Conservation (phyloP, 2,329 filamentous ascomycete genomes). For the Aspergillus phoenicis region DNA sequence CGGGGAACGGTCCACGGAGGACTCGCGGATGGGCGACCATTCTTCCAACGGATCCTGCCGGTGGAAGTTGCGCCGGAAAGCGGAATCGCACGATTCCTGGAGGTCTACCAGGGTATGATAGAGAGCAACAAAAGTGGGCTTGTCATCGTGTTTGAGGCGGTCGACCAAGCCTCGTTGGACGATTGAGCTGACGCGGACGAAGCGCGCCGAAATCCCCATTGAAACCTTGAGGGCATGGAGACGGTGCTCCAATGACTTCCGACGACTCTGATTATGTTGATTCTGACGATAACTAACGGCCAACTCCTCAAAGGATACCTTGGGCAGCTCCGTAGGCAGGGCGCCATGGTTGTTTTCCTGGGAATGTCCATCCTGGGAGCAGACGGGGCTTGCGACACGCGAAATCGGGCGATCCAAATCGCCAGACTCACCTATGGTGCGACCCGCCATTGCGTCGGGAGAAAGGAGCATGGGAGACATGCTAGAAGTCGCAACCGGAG, state of each 20-base stretch:
- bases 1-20: slow-evolving; percentile 33
- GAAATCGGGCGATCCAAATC: slow-evolving; percentile 34
- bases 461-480: slow-evolving; percentile 27
- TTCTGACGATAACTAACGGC: slow-evolving; percentile 46
- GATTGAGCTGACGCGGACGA: slow-evolving; percentile 45
- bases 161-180: slow-evolving; percentile 50
- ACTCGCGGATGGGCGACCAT: slow-evolving; percentile 41
- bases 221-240: slow-evolving; percentile 46
- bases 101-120: slow-evolving; percentile 49
- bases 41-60: slow-evolving; percentile 40
- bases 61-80: slow-evolving; percentile 35
- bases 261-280: slow-evolving; percentile 45
- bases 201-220: slow-evolving; percentile 46
- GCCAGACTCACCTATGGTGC: slow-evolving; percentile 39
- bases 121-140: slow-evolving; percentile 46
- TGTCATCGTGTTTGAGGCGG: slow-evolving; percentile 49
- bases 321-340: slow-evolving; percentile 26
- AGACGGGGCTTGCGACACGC: slow-evolving; percentile 25
- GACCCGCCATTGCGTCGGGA: slow-evolving; percentile 23
- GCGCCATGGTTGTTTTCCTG: slow-evolving; percentile 17
- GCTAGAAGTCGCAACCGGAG: slow-evolving; percentile 27
- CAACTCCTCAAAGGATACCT: slow-evolving; percentile 49
- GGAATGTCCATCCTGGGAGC: slow-evolving; percentile 24
- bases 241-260: slow-evolving; percentile 43
- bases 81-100: slow-evolving; percentile 45